Percentiles rank a stretch among this genome's conserved stretches.
phyloP scores from a whole-genome alignment of 2,329 filamentous ascomycete genomes.

The Trichoderma sp. region DNA sequence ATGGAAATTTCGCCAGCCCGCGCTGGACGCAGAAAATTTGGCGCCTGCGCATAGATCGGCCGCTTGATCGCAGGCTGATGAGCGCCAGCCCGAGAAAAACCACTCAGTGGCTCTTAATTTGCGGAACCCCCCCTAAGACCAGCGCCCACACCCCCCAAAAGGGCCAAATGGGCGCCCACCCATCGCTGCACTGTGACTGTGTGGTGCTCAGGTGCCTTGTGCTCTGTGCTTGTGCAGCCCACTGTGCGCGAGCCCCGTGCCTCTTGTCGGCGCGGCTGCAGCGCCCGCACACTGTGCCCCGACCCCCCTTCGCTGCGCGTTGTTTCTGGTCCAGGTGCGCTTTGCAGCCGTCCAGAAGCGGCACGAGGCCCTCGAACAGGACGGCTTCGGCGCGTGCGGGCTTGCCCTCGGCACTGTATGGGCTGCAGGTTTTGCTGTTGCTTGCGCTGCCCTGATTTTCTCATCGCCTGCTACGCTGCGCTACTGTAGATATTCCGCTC shows the following conservation, averaged over 20 bases:
- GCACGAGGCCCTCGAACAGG: constrained; percentile 1
- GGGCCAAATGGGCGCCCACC: neutral
- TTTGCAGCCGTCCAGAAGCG: neutral
- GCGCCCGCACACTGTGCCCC: constrained; percentile 14
- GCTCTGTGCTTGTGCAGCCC: constrained; percentile 9
- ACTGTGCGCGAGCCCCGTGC: constrained; percentile 5
- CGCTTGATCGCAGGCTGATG: neutral
- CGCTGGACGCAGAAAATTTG: neutral
- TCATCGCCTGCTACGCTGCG: neutral
- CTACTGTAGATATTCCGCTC: neutral
- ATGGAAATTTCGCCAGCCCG: neutral
- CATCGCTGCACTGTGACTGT: neutral
- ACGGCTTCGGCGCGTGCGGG: neutral
- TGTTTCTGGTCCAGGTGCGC: neutral
- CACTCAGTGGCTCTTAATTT: constrained; percentile 19
- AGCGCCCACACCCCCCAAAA: neutral
- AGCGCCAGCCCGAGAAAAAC: constrained; percentile 17
- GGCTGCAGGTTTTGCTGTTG: neutral
- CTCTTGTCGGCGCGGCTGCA: neutral
- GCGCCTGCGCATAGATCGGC: neutral
- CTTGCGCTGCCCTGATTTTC: neutral
- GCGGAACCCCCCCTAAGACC: constrained; percentile 10
- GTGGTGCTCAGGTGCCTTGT: constrained; percentile 13
- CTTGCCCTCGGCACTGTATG: neutral
- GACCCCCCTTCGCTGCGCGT: neutral